Base-by-base conservation (phyloP, 148 eudicot genomes). In the Talinum fruticosum region DNA sequence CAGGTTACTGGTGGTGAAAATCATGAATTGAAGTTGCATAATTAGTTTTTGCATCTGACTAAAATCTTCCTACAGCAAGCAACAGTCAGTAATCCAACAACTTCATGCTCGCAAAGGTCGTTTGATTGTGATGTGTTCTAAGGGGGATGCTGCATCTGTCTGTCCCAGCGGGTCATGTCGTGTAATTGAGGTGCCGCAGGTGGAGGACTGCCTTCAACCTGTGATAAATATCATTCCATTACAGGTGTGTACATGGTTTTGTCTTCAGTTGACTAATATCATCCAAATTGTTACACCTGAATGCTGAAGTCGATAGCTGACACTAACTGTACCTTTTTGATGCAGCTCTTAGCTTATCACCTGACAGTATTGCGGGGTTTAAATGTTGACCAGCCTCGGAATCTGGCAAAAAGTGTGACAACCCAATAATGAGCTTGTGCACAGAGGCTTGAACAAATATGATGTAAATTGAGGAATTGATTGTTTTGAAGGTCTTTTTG, bases 71-170 rank as follows among this genome's bases (percentile, higher is more conserved):
- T 51, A 69, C 97, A 96, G 98, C 90, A 96, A 96, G 83, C 99
- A 96, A 79, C 98, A 96, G 59, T 96, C 98, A 30, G 99, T 96
- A 38, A 96, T 96, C 77, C 99, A 96, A 89, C 99, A 96, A 86
- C 97, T 96, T 53, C 90, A 85, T 86, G 99, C 99, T 72, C 92
- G 99, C 35, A 92, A 90, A 88, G 99, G 99, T 59, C 91, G 98
- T 72, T 85, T 96, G 29, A 87, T 96, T 32, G 98, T 96, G 69
- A 89, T 96, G 96, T 96, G 98, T 59, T 85, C 90, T 19, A 85
- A 85, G 83, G 99, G 98, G 26, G 99, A 96, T 79, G 87, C 91
- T 44, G 86, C 88, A 44, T 84, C 92, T 74, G 97, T 93, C n/a
- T 85, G 74, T 75, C 88, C 88, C 47, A 92, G 92, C 69, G 89